Conservation (phyloP, 176 grass and related monocot species). For the Saccharum spontaneum region DNA sequence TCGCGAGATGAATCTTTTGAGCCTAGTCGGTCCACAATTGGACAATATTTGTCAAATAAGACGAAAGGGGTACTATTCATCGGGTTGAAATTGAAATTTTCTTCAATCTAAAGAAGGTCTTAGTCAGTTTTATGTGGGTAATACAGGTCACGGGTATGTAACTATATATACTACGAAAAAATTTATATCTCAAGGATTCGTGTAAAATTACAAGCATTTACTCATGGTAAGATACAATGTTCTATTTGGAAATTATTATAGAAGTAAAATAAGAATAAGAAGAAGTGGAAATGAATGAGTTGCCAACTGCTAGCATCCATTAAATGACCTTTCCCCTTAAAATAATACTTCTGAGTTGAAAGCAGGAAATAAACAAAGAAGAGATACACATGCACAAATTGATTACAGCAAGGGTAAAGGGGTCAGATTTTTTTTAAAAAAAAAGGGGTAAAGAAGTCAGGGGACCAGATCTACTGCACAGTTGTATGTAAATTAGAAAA, state of each 20-base stretch:
- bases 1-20: too few relatives aligned
- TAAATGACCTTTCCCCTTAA: neutral
- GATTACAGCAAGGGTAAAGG: conserved; percentile 23
- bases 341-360: neutral
- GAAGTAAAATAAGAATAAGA: conserved; percentile 6
- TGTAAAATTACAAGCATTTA: neutral
- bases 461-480: conserved; percentile 55
- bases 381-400: conserved; percentile 13
- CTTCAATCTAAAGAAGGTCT: too few relatives aligned
- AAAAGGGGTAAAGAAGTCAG: conserved; percentile 2
- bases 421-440: neutral
- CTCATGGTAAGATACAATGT: neutral
- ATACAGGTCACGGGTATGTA: neutral
- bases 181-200: neutral
- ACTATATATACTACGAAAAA: neutral
- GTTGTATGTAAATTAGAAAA: conserved; percentile 38
- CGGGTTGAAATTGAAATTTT: too few relatives aligned
- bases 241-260: neutral
- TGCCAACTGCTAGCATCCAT: neutral
- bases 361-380: neutral
- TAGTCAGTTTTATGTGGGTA: neutral
- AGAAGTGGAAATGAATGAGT: conserved; percentile 8
- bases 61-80: too few relatives aligned
- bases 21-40: too few relatives aligned
- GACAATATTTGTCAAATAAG: too few relatives aligned